Percentiles rank a stretch among this genome's conserved stretches.
Conservation (phyloP, 2,329 filamentous ascomycete genomes). For the Aureobasidium sp. region DNA sequence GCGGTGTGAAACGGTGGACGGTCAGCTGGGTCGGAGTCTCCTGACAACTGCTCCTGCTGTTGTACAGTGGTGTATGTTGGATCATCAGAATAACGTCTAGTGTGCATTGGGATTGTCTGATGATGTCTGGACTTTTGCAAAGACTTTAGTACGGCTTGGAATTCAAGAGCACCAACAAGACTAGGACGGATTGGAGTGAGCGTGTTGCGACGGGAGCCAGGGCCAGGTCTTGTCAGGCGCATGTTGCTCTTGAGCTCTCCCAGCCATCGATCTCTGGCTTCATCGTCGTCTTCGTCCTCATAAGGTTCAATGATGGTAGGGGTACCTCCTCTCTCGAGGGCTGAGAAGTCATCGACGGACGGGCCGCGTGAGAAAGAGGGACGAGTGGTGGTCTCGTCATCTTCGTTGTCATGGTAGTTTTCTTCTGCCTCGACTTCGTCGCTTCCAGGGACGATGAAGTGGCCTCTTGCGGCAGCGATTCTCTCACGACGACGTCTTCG, state of each 20-base stretch:
- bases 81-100: constrained; percentile 64
- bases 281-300: constrained; percentile 54
- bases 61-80: constrained; percentile 40
- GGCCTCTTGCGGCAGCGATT: constrained; percentile 65
- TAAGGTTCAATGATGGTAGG: constrained; percentile 48
- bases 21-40: constrained; percentile 41
- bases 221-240: constrained; percentile 67
- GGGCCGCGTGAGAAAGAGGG: constrained; percentile 36
- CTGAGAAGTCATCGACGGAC: constrained; percentile 58
- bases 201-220: constrained; percentile 61
- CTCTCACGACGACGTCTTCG: constrained; percentile 55
- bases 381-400: constrained; percentile 37
- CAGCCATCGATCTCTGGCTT: constrained; percentile 56
- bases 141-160: constrained; percentile 82
- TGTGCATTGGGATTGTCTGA: constrained; percentile 60
- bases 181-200: constrained; percentile 86
- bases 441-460: constrained; percentile 53
- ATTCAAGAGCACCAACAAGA: constrained; percentile 87
- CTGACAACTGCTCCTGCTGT: constrained; percentile 42
- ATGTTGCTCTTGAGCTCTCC: constrained; percentile 90
- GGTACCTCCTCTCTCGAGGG: constrained; percentile 48
- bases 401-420: constrained; percentile 48
- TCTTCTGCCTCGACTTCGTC: constrained; percentile 54
- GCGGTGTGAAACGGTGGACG: constrained; percentile 30
- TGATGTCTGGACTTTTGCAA: constrained; percentile 75